These are phyloP conservation scores for Tolypocladium sp. DNA, from an alignment of 2,329 filamentous ascomycete species.

Conservation along the genomic window DNA sequence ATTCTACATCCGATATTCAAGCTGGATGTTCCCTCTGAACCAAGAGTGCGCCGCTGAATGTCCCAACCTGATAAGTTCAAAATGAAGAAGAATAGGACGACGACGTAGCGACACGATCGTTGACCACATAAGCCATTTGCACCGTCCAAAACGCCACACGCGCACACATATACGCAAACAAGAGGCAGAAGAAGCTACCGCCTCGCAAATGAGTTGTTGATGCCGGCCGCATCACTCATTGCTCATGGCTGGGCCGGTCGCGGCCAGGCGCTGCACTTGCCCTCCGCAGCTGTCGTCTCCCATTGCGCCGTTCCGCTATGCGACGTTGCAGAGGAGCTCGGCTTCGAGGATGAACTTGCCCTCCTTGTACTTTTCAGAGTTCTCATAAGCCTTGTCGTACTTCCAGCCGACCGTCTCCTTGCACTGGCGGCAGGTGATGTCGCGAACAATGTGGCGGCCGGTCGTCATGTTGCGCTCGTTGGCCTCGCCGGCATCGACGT, in stretches of 20 bases:
- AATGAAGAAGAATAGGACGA: neutral
- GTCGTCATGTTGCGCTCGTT: slow-evolving; percentile 97
- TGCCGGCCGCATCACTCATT: neutral
- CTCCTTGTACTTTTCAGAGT: slow-evolving; percentile 95
- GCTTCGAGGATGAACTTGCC: slow-evolving; percentile 95
- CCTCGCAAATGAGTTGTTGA: neutral
- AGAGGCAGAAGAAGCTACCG: neutral
- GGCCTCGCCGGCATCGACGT: slow-evolving; percentile 74
- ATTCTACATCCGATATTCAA: neutral
- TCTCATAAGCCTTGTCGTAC: slow-evolving; percentile 94
- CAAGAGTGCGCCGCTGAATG: neutral
- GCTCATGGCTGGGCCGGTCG: neutral
- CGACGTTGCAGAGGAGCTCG: slow-evolving; percentile 76
- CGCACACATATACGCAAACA: neutral
- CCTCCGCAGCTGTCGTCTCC: neutral
- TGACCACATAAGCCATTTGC: neutral
- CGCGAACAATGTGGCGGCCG: slow-evolving; percentile 84
- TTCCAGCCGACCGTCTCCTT: slow-evolving; percentile 94
- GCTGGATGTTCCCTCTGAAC: neutral
- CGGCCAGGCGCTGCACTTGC: neutral
- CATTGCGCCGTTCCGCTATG: slow-evolving; percentile 8
- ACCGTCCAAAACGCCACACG: neutral
- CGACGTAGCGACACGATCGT: neutral
- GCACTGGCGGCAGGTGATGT: slow-evolving; percentile 88
- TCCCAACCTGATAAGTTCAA: neutral